Evolutionary conservation across 257 asterid species (phyloP).

Genomic region (Prunella vulgaris): DNA sequence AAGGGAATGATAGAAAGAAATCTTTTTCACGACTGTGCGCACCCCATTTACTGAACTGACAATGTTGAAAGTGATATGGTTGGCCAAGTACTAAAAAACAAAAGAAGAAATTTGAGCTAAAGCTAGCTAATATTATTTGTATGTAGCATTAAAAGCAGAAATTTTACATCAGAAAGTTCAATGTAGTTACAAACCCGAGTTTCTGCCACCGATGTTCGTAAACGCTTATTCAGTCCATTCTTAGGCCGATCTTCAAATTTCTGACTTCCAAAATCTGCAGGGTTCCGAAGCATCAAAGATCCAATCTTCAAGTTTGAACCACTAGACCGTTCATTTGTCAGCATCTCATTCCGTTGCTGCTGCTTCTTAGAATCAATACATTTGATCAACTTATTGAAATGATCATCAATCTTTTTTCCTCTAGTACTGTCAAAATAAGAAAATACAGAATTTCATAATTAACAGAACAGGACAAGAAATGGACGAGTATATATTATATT

Average conservation of each 20-base stretch:
- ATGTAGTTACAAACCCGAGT: slow-evolving; percentile 62
- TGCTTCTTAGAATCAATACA: slow-evolving; percentile 68
- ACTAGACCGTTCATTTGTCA: slow-evolving; percentile 63
- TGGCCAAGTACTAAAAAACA: not conserved
- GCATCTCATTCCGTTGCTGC: slow-evolving; percentile 54
- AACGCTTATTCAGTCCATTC: slow-evolving; percentile 63
- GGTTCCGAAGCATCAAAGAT: slow-evolving; percentile 55
- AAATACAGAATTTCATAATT: slow-evolving; percentile 18
- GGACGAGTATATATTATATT: not conserved
- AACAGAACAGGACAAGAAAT: not conserved
- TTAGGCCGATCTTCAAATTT: slow-evolving; percentile 74
- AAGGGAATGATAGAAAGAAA: not conserved
- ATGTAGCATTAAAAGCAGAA: slow-evolving; percentile 2
- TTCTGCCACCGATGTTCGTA: slow-evolving; percentile 84
- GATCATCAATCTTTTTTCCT: slow-evolving; percentile 68
- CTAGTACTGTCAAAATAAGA: slow-evolving; percentile 52
- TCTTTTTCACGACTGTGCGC: not conserved
- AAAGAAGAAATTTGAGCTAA: not conserved
- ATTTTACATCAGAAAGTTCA: slow-evolving; percentile 5
- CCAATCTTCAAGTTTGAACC: slow-evolving; percentile 62
- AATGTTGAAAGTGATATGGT: not conserved
- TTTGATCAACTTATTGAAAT: slow-evolving; percentile 53
- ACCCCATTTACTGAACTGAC: not conserved
- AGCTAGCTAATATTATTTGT: not conserved
- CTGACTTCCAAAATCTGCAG: slow-evolving; percentile 48